A percentile compares a stretch with the other conserved stretches of the same genome.
Evolutionary conservation across 1,284 basidiomycete species (phyloP).

Genomic region (Leccinum subrobustum): DNA sequence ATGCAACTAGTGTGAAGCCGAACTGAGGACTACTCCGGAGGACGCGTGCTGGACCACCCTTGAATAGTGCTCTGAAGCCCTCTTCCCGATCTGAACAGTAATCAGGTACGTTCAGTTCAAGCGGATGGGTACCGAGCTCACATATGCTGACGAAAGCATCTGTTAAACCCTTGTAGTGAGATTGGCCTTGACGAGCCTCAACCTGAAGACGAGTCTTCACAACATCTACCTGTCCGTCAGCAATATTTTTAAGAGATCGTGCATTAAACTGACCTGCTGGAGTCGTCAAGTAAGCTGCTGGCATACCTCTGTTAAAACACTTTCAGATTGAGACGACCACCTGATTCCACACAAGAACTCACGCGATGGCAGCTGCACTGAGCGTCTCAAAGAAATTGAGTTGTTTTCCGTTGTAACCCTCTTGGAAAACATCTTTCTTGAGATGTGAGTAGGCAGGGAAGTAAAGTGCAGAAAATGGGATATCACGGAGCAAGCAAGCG

Average conservation of each 20-base stretch:
- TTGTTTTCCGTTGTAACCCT: conserved; percentile 94
- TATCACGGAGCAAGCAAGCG: conserved; percentile 89
- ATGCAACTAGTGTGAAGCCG: conserved; percentile 90
- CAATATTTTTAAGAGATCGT: not conserved
- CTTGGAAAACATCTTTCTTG: conserved; percentile 93
- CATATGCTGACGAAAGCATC: conserved; percentile 93
- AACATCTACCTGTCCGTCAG: conserved; percentile 63
- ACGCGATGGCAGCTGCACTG: conserved; percentile 80
- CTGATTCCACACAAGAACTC: conserved; percentile 35
- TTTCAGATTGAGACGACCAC: conserved; percentile 20
- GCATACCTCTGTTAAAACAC: conserved; percentile 75
- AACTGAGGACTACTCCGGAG: conserved; percentile 88
- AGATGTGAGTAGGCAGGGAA: conserved; percentile 81
- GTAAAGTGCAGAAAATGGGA: conserved; percentile 90
- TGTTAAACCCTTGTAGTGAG: conserved; percentile 86
- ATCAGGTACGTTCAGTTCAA: conserved; percentile 12
- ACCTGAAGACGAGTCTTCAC: conserved; percentile 98
- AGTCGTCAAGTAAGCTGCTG: conserved; percentile 85
- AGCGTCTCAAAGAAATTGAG: conserved; percentile 91
- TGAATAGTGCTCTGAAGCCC: conserved; percentile 89
- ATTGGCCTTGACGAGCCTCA: conserved; percentile 92
- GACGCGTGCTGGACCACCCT: conserved; percentile 91
- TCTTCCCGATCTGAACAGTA: conserved; percentile 70
- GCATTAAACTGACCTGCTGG: conserved; percentile 62
- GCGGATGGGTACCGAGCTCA: conserved; percentile 34